These are phyloP conservation scores for Diutina pseudorugosa DNA, from an alignment of 1,139 yeast genomes.

Conservation along the genomic window DNA sequence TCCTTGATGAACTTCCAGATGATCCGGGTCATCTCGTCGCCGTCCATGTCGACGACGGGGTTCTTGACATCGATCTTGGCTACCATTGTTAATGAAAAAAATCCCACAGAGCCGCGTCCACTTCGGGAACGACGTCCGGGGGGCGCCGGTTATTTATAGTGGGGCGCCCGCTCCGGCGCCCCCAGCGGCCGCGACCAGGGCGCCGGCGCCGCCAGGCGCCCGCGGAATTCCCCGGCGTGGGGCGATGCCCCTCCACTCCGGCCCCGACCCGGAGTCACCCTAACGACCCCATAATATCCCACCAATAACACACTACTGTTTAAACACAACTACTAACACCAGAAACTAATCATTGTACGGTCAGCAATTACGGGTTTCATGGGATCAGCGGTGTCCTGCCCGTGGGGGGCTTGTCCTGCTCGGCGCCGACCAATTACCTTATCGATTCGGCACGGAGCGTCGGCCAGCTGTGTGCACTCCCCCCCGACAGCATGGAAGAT, in stretches of 20 bases:
- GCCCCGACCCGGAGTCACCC: too few species aligned
- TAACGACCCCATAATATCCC: too few species aligned
- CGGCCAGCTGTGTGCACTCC: not conserved
- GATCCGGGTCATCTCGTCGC: conserved; percentile 92
- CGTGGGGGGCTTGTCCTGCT: too few species aligned
- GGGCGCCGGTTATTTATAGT: not conserved
- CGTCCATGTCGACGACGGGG: conserved; percentile 93
- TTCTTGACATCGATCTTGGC: conserved; percentile 66
- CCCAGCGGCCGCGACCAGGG: not conserved
- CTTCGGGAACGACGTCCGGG: too few species aligned
- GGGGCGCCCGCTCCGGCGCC: not conserved
- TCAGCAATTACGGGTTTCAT: too few species aligned
- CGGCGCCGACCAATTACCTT: not conserved
- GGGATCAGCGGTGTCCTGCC: too few species aligned
- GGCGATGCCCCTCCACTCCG: not conserved
- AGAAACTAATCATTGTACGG: too few species aligned
- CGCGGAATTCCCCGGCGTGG: not conserved
- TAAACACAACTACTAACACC: too few species aligned
- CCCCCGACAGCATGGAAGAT: not conserved
- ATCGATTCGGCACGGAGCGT: not conserved
- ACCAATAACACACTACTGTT: too few species aligned
- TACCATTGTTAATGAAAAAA: conserved; percentile 5
- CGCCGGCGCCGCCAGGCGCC: not conserved
- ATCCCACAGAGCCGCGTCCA: too few species aligned
- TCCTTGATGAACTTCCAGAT: conserved; percentile 82